Evolutionary conservation across 1,139 yeast species (phyloP), one percentile per base, ranked within the genome.

Genomic region (Scheffersomyces segobiensis): DNA sequence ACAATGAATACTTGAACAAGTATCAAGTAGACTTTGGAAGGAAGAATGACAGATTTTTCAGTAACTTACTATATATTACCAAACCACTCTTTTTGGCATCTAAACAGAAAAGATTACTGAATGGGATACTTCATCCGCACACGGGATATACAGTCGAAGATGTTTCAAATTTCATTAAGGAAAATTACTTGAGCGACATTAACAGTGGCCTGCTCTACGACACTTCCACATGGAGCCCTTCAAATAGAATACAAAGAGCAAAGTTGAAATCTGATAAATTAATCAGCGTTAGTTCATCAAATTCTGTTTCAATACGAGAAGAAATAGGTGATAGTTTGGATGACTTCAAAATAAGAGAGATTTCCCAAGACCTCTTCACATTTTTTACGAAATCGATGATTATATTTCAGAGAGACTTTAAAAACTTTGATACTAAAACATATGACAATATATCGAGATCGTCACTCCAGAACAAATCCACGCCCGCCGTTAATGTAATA

Each of bases 71-170:
- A 18, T 57, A 52, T 7, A 58, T 71, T 5, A 60, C 68, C 6
- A 63, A 57, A 55, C 75, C 76, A 0, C 59, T 74, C 3, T 69
- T 71, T 51, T 54, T 60, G 3, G 75, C 73, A 2, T 70, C 76
- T 0, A 70, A 66, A 49, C 71, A 71, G 47, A 59, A 61, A 26
- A 56, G 56, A 18, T 57, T 70, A 20, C 59, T 57, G 32, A 66
- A 65, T 56, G 75, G 75, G 0, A 48, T 52, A 2, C 54, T 53
- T 56, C 71, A 71, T 52, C 69, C 77, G 3, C 66, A 65, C 50
- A 55, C 75, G 22, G 71, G 71, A 1, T 63, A 66, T 62, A 66
- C 79, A 0, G 60, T 69, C 14, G 83, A 79, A 58, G 81, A 77
- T 46, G 63, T 77, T 12, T 67, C 77, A 0, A 62, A 57, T 19